These are phyloP conservation scores for Leishmania amazonensis DNA, from an alignment of 208 protist species.

Conservation along the genomic window DNA sequence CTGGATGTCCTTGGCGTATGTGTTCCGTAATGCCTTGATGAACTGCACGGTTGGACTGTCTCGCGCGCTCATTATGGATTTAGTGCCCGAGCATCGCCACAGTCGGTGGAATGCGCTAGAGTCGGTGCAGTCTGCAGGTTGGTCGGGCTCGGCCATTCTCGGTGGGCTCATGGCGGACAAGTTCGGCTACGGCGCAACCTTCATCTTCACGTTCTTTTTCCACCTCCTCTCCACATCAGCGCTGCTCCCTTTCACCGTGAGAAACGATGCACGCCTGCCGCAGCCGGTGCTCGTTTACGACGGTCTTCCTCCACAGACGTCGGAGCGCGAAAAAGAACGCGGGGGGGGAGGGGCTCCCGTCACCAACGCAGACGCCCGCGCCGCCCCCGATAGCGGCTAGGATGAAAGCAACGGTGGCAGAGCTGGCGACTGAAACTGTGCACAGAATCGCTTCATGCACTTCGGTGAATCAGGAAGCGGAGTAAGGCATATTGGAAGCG, in stretches of 20 bases:
- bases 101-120: slow-evolving; percentile 75
- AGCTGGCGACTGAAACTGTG: slow-evolving; percentile 36
- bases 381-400: not conserved
- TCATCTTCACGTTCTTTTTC: slow-evolving; percentile 77
- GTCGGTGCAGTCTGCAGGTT: slow-evolving; percentile 64
- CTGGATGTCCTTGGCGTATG: slow-evolving; percentile 61
- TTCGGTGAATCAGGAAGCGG: slow-evolving; percentile 10
- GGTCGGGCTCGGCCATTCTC: slow-evolving; percentile 68
- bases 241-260: slow-evolving; percentile 48
- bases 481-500: not conserved
- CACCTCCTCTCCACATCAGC: slow-evolving; percentile 41
- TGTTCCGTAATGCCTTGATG: slow-evolving; percentile 63
- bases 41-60: slow-evolving; percentile 63
- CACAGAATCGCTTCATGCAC: slow-evolving; percentile 33
- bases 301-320: not conserved
- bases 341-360: not conserved
- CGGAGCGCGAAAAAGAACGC: not conserved
- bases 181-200: slow-evolving; percentile 60
- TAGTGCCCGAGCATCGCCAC: slow-evolving; percentile 46
- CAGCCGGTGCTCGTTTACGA: slow-evolving; percentile 36
- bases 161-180: slow-evolving; percentile 65
- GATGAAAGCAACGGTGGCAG: slow-evolving; percentile 7
- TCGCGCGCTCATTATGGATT: slow-evolving; percentile 73
- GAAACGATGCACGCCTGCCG: slow-evolving; percentile 55
- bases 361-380: not conserved